Conservation (phyloP, 2,329 filamentous ascomycete species). For the Nigrospora osmanthi region DNA sequence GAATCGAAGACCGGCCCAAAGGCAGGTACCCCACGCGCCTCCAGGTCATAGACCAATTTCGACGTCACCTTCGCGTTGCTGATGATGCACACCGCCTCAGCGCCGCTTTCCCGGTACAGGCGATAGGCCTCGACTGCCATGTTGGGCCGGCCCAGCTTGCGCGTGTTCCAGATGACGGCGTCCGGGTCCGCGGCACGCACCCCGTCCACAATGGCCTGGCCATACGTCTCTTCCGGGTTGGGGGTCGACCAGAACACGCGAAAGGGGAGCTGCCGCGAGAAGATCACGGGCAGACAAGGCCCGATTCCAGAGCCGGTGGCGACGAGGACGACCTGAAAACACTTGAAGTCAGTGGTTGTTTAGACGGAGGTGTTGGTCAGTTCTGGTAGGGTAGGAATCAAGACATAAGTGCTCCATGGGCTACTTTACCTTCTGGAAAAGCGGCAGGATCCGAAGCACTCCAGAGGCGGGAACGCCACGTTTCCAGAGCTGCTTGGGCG, state of each 20-base stretch:
- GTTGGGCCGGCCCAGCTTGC: constrained; percentile 49
- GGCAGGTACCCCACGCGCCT: constrained; percentile 56
- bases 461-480: constrained; percentile 61
- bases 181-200: constrained; percentile 50
- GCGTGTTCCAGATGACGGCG: constrained; percentile 63
- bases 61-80: constrained; percentile 64
- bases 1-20: constrained; percentile 70
- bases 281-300: constrained; percentile 57
- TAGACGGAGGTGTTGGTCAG: too few species aligned
- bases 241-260: constrained; percentile 65
- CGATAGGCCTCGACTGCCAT: constrained; percentile 42
- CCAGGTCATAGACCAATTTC: constrained; percentile 62
- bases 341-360: too few species aligned
- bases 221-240: constrained; percentile 55
- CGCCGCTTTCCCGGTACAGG: constrained; percentile 43
- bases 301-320: constrained; percentile 70
- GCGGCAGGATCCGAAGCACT: constrained; percentile 57
- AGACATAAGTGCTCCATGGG: too few species aligned
- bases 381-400: too few species aligned
- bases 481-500: constrained; percentile 58
- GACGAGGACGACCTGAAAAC: constrained; percentile 58
- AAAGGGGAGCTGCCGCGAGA: constrained; percentile 37
- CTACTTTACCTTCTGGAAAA: too few species aligned
- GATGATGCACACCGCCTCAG: constrained; percentile 69
- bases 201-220: constrained; percentile 42